Percentiles rank a stretch among this genome's conserved stretches.
Conservation (phyloP, 305 asterid species). For the Fraxinus baroniana region DNA sequence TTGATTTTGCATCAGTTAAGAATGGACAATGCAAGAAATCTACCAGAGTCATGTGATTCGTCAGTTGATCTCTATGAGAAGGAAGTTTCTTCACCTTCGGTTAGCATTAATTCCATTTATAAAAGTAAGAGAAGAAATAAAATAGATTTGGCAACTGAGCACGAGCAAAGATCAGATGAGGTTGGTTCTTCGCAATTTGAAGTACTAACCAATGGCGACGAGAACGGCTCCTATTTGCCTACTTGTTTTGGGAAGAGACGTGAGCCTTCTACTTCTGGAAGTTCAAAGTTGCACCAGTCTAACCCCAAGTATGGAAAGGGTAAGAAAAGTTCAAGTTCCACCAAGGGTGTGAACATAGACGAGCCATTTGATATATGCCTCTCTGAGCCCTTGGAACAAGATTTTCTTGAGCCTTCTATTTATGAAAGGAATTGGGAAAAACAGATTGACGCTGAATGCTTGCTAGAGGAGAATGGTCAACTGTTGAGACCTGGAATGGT, state of each 20-base stretch:
- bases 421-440: constrained; percentile 8
- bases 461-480: constrained; percentile 24
- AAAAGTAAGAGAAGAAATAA: constrained; percentile 25
- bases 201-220: background rate
- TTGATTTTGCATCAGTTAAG: constrained; percentile 16
- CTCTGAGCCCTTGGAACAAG: constrained; percentile 11
- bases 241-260: constrained; percentile 31
- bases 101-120: background rate
- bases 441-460: background rate
- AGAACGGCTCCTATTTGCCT: constrained; percentile 25
- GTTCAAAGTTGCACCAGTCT: background rate
- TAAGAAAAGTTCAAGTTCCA: constrained; percentile 3
- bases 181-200: background rate
- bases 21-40: constrained; percentile 16
- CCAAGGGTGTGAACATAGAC: background rate
- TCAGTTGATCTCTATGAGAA: constrained; percentile 8
- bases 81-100: constrained; percentile 33
- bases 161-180: constrained; percentile 13
- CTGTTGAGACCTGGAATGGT: constrained; percentile 72
- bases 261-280: background rate
- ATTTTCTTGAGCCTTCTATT: background rate
- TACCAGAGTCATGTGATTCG: background rate
- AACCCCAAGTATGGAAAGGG: constrained; percentile 14
- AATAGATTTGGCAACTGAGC: constrained; percentile 24
- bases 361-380: constrained; percentile 53